phyloP scores from a whole-genome alignment of 2,329 filamentous ascomycete genomes.

The Coleophoma eucalyptorum region DNA sequence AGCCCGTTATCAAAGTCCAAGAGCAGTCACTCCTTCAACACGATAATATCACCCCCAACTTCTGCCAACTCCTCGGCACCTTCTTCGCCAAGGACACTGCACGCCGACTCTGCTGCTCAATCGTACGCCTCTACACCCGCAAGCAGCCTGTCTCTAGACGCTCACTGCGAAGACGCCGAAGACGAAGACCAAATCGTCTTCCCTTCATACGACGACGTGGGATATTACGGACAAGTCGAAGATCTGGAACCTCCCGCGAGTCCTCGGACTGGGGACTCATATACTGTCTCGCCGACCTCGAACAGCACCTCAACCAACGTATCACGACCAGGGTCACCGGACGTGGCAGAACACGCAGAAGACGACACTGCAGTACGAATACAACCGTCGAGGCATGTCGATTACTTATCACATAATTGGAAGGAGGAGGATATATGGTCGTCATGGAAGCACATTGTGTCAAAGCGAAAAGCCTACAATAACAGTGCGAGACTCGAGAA shows the following conservation, averaged over 20 bases:
- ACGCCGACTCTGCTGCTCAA: conserved; percentile 46
- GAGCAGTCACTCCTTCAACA: conserved; percentile 20
- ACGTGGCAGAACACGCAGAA: conserved; percentile 29
- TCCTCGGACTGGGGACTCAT: conserved; percentile 48
- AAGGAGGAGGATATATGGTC: conserved; percentile 96
- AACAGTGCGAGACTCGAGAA: conserved; percentile 86
- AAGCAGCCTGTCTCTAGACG: conserved; percentile 67
- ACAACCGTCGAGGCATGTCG: conserved; percentile 73
- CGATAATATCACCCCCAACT: conserved; percentile 17
- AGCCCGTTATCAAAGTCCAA: conserved; percentile 41
- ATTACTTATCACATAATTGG: conserved; percentile 96
- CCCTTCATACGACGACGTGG: conserved; percentile 36
- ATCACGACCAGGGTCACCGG: conserved; percentile 33
- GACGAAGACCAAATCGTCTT: conserved; percentile 64
- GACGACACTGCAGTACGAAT: conserved; percentile 52
- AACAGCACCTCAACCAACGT: conserved; percentile 55
- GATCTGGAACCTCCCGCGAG: conserved; percentile 48
- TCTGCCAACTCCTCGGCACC: conserved; percentile 44
- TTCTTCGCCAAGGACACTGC: conserved; percentile 51
- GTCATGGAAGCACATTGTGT: conserved; percentile 91
- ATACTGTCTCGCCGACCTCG: conserved; percentile 52
- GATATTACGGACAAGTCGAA: conserved; percentile 31
- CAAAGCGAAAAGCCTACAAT: conserved; percentile 72
- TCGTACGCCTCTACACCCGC: conserved; percentile 61
- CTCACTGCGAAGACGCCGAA: conserved; percentile 89